Conservation (phyloP, 2,329 filamentous ascomycete genomes). For the Cladosporium sp. region DNA sequence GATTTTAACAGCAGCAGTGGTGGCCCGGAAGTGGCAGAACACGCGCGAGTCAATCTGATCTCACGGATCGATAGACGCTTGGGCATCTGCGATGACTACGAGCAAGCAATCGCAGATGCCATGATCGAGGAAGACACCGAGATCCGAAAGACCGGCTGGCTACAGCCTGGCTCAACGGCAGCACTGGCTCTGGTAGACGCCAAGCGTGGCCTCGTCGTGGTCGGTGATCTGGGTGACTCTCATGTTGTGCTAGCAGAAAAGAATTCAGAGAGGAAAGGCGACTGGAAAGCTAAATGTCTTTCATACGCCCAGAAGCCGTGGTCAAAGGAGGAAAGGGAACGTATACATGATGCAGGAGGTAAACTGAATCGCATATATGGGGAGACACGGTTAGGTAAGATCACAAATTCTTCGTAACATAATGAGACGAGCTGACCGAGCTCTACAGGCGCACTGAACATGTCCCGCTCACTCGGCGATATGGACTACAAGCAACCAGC, state of each 20-base stretch:
- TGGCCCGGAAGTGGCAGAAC: slow-evolving; percentile 6
- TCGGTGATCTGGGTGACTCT: slow-evolving; percentile 8
- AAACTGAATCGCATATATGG: slow-evolving; percentile 9
- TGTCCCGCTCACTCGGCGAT: slow-evolving; percentile 8
- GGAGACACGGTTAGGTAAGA: slow-evolving; percentile 5
- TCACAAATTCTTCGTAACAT: neutral
- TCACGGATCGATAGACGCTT: slow-evolving; percentile 1
- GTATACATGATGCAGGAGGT: slow-evolving; percentile 7
- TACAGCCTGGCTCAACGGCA: slow-evolving; percentile 4
- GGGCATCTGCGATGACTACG: slow-evolving; percentile 2
- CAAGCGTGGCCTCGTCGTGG: neutral
- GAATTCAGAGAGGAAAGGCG: slow-evolving; percentile 1
- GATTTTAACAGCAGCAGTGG: neutral
- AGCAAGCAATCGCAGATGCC: slow-evolving; percentile 9
- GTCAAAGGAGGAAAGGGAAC: slow-evolving; percentile 2
- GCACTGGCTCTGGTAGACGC: neutral
- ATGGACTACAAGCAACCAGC: slow-evolving; percentile 9
- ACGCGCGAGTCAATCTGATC: slow-evolving; percentile 1
- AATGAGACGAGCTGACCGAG: neutral
- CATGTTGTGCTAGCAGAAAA: slow-evolving; percentile 7
- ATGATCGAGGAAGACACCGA: slow-evolving; percentile 4
- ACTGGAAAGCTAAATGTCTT: slow-evolving; percentile 8
- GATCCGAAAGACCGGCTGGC: slow-evolving; percentile 2
- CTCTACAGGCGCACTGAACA: slow-evolving; percentile 2
- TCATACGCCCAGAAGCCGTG: slow-evolving; percentile 3